Percentiles rank a stretch among this genome's conserved stretches.
Evolutionary conservation across 345 rosid species (phyloP).

Genomic region (Populus deltoides): DNA sequence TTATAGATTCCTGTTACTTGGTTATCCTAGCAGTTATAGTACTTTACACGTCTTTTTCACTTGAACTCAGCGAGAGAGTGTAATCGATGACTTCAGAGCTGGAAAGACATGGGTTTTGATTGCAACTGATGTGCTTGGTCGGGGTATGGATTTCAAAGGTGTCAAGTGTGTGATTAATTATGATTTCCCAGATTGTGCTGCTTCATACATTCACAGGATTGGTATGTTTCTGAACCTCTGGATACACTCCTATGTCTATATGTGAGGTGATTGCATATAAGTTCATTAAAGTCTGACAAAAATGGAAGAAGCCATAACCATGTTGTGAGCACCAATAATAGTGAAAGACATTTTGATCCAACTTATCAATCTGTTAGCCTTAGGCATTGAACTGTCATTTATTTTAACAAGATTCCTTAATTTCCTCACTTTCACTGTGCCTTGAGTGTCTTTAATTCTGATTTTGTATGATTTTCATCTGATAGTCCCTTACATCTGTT

Average conservation of each 20-base stretch:
- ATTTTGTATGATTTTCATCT: background rate
- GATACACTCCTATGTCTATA: background rate
- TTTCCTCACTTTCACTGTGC: too few species aligned
- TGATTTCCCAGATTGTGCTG: conserved; percentile 86
- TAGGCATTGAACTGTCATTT: too few species aligned
- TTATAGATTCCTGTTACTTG: background rate
- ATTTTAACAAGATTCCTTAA: background rate
- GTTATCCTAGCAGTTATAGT: background rate
- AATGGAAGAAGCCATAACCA: background rate
- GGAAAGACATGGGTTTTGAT: conserved; percentile 91
- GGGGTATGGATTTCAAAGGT: conserved; percentile 99
- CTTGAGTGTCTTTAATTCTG: background rate
- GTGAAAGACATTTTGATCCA: too few species aligned
- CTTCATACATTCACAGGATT: conserved; percentile 91
- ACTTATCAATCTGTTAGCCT: background rate
- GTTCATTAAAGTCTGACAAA: background rate
- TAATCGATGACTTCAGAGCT: conserved; percentile 75
- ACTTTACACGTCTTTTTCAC: conserved; percentile 1
- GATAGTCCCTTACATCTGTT: background rate
- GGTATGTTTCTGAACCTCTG: conserved; percentile 45
- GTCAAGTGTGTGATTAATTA: conserved; percentile 87
- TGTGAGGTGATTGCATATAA: background rate
- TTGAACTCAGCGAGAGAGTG: conserved; percentile 67
- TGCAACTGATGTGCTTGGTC: conserved; percentile 92
- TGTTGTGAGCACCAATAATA: background rate